Evolutionary conservation across 2,329 filamentous ascomycete species (phyloP), one percentile per base, ranked within the genome.

Genomic region (Periconia digitata): DNA sequence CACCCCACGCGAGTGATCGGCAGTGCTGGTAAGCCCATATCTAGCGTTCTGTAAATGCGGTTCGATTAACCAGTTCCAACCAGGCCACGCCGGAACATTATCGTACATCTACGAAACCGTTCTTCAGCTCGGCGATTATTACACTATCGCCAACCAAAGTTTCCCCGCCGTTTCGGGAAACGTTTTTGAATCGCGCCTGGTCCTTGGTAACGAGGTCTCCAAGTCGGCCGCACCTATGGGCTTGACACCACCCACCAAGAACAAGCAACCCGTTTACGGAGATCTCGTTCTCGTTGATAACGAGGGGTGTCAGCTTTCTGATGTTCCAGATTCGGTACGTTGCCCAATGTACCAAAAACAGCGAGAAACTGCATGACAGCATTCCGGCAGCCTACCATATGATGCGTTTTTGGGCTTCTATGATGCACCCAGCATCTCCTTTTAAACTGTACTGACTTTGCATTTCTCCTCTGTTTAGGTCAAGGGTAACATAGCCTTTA

Each of bases 401-500:
- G n/a, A n/a, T n/a, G n/a, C n/a, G n/a, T n/a, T n/a, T n/a, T n/a
- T n/a, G n/a, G n/a, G n/a, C n/a, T n/a, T n/a, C n/a, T n/a, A n/a
- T n/a, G n/a, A n/a, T n/a, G n/a, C n/a, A n/a, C n/a, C n/a, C n/a
- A n/a, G n/a, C n/a, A n/a, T n/a, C n/a, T n/a, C n/a, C n/a, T n/a
- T n/a, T n/a, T n/a, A n/a, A n/a, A n/a, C n/a, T n/a, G n/a, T n/a
- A n/a, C n/a, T n/a, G n/a, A n/a, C n/a, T 36, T 36, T 15, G 17
- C 37, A n/a, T 16, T 20, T 13, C 18, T 7, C 22, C n/a, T n/a
- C n/a, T n/a, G n/a, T n/a, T n/a, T n/a, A n/a, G n/a, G 75, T 86
- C 10, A 69, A 74, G 15, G 86, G 84, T 37, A 83, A 83, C 51
- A 86, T 95, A 51, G 88, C 86, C 5, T 78, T 94, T 39, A 79